Conservation (phyloP, 805 yeast species). For the Clavispora fructus region DNA sequence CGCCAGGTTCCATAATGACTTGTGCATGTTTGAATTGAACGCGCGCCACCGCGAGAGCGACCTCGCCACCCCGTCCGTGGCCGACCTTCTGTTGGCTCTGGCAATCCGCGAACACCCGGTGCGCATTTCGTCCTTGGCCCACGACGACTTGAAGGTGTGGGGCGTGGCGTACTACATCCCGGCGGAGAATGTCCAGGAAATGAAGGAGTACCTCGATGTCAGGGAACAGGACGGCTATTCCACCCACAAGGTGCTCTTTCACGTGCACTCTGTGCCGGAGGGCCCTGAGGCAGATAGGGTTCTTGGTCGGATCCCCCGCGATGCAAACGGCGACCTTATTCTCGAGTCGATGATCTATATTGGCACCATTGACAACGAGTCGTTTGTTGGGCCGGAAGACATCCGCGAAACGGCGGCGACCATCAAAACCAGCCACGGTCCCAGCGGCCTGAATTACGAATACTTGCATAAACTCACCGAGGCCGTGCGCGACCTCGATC, state of each 20-base stretch:
- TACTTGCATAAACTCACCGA: conserved; percentile 54
- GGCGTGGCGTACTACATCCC: conserved; percentile 84
- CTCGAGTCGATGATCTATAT: conserved; percentile 68
- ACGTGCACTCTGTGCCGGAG: conserved; percentile 29
- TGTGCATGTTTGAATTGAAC: conserved; percentile 28
- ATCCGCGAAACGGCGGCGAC: conserved; percentile 53
- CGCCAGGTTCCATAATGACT: conserved; percentile 37
- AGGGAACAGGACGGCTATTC: conserved; percentile 90
- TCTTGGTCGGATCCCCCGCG: conserved; percentile 11
- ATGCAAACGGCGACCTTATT: conserved; percentile 31
- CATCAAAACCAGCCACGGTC: conserved; percentile 59
- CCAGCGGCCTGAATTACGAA: conserved; percentile 76
- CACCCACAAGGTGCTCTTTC: conserved; percentile 60
- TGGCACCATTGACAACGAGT: conserved; percentile 74
- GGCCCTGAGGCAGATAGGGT: conserved; percentile 1
- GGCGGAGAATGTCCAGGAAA: conserved; percentile 54
- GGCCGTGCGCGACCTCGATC: conserved; percentile 33
- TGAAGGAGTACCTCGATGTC: conserved; percentile 64
- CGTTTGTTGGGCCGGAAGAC: conserved; percentile 80
- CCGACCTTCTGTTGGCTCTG: conserved; percentile 9
- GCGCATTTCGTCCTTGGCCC: conserved; percentile 18
- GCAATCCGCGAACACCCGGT: conserved; percentile 8
- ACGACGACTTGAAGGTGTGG: conserved; percentile 52
- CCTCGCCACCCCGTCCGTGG: neutral
- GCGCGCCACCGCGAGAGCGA: neutral